Percentiles rank a stretch among this genome's conserved stretches.
phyloP scores from a whole-genome alignment of 129 eudicot genomes.

The Arctium minus region DNA sequence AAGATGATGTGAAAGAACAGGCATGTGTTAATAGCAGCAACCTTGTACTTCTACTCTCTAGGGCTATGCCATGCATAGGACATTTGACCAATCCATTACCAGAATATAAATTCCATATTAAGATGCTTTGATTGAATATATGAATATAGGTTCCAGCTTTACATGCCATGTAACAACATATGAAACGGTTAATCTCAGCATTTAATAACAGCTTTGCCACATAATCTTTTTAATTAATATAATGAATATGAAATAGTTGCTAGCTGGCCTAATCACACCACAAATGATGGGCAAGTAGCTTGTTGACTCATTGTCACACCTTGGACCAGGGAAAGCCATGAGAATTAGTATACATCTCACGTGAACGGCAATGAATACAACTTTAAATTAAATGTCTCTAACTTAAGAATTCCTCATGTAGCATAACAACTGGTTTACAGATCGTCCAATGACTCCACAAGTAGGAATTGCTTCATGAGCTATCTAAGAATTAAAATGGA shows the following conservation, averaged over 20 bases:
- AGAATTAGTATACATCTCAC: neutral
- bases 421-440: neutral
- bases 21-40: neutral
- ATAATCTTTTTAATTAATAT: no score
- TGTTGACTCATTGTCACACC: neutral
- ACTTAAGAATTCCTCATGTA: neutral
- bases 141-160: neutral
- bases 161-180: neutral
- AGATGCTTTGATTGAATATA: neutral
- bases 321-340: neutral
- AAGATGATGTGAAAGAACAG: neutral
- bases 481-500: neutral
- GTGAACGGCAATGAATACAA: neutral
- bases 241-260: neutral
- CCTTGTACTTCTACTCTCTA: neutral
- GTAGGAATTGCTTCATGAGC: neutral
- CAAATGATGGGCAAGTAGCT: neutral
- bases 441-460: neutral
- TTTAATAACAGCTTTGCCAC: neutral
- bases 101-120: no score
- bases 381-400: neutral
- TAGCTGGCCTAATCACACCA: neutral
- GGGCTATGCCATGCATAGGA: no score
- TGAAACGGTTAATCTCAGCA: neutral
- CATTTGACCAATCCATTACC: no score